A percentile compares a stretch with the other conserved stretches of the same genome.
phyloP scores from a whole-genome alignment of 257 asterid species.

The Linaria vulgaris region DNA sequence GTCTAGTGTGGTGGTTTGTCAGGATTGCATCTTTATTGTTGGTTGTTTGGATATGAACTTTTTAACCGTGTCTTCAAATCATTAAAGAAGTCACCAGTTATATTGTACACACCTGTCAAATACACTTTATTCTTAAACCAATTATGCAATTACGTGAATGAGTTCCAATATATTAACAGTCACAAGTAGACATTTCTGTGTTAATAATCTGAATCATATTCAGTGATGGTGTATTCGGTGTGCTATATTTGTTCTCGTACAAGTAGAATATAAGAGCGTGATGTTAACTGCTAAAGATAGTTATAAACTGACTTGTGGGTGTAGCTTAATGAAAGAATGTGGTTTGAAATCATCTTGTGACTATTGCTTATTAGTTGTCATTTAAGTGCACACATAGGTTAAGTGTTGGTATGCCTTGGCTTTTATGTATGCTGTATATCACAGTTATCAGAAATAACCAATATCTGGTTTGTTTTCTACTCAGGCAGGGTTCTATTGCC shows the following conservation, averaged over 20 bases:
- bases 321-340: background rate
- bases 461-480: conserved; percentile 28
- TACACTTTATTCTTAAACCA: too few species aligned
- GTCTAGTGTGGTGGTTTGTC: background rate
- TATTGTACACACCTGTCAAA: too few species aligned
- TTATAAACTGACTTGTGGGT: background rate
- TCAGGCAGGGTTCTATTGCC: conserved; percentile 73
- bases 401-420: conserved; percentile 1
- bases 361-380: background rate
- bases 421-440: conserved; percentile 6
- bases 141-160: too few species aligned
- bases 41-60: background rate
- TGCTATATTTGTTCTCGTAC: conserved; percentile 4
- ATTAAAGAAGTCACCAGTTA: too few species aligned
- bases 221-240: conserved; percentile 11
- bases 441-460: conserved; percentile 25
- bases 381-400: conserved; percentile 3
- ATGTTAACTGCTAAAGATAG: conserved; percentile 3
- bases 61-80: background rate
- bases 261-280: conserved; percentile 1
- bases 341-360: background rate
- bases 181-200: background rate
- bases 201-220: conserved; percentile 5
- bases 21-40: background rate
- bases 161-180: background rate